Conservation (phyloP, 352 stramenopile genomes). For the Globisporangium echinulatum region DNA sequence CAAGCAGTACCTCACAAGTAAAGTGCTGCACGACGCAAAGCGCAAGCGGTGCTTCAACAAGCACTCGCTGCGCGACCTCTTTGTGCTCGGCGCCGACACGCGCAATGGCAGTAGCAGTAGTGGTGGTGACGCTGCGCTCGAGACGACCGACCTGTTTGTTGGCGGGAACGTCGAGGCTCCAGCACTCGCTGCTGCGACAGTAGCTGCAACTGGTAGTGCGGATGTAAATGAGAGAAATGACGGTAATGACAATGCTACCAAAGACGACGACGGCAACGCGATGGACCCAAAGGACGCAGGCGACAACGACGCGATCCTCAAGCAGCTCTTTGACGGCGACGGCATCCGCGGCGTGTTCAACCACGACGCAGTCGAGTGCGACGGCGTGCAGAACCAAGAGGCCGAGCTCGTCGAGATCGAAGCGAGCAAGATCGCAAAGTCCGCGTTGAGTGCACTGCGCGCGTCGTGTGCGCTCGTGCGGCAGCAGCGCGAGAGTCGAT, state of each 20-base stretch:
- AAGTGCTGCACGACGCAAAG: conserved; percentile 95
- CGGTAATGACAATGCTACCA: neutral
- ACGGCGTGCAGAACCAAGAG: conserved; percentile 85
- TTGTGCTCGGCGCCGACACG: conserved; percentile 79
- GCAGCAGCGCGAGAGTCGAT: conserved; percentile 54
- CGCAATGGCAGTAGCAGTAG: too few species aligned
- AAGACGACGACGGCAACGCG: neutral
- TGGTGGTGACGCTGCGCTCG: conserved; percentile 35
- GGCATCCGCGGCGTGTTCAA: conserved; percentile 94
- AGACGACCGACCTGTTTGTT: conserved; percentile 91
- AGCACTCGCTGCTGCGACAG: conserved; percentile 13
- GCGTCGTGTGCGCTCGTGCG: conserved; percentile 70
- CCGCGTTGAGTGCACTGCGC: conserved; percentile 73
- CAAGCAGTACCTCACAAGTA: conserved; percentile 98
- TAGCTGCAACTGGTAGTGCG: neutral
- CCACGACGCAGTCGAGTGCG: conserved; percentile 89
- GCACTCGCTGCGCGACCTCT: conserved; percentile 94
- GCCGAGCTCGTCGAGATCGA: conserved; percentile 90
- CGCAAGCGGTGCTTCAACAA: conserved; percentile 96
- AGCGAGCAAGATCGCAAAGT: conserved; percentile 84
- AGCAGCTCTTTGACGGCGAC: conserved; percentile 87
- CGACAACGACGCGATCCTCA: conserved; percentile 86
- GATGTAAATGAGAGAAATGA: neutral
- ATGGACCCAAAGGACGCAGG: conserved; percentile 6
- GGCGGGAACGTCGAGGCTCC: conserved; percentile 78